Evolutionary conservation across 441 rosid species (phyloP), one percentile per base, ranked within the genome.

Genomic region (Erodium texanum): DNA sequence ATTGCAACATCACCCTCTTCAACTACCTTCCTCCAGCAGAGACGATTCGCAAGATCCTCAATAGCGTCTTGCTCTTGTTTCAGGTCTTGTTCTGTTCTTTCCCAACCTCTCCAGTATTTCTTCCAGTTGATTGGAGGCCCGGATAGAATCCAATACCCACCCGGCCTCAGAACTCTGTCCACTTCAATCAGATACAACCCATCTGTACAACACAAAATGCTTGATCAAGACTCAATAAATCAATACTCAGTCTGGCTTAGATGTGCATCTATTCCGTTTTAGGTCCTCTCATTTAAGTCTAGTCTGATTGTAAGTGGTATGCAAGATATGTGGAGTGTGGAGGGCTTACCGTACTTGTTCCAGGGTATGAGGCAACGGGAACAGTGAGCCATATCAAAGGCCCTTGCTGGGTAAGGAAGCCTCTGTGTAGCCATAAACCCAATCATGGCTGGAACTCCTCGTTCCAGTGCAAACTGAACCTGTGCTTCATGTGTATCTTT

Each of bases 321-420:
- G n/a, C n/a, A n/a, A n/a, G 3, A 19, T 19, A 19, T 16, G 5
- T 1, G n/a, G 4, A 0, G 15, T 38, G 19, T 19, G 62, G 52
- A 22, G 50, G 24, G 67, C 54, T 76, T 87, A 94, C 99, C 97
- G 3, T 87, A 94, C 86, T 91, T 97, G 29, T 95, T 88, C 99
- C 99, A 94, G 10, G 99, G 97, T 68, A 94, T 94, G 74, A 94
- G 96, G 84, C 99, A 91, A 78, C 99, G 86, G 23, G 99, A 94
- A 87, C 99, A 94, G 82, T 94, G 99, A 79, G 99, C 99, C 97
- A 94, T 89, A 76, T 94, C 99, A 64, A 94, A 94, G 43, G 97
- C 85, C 69, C 81, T 88, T 7, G 99, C 92, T 16, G 99, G 97
- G 84, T 88, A 94, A 54, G 97, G 93, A 48, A 93, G 95, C 48